Conservation (phyloP, 2,329 filamentous ascomycete genomes). For the Monilinia aucupariae region DNA sequence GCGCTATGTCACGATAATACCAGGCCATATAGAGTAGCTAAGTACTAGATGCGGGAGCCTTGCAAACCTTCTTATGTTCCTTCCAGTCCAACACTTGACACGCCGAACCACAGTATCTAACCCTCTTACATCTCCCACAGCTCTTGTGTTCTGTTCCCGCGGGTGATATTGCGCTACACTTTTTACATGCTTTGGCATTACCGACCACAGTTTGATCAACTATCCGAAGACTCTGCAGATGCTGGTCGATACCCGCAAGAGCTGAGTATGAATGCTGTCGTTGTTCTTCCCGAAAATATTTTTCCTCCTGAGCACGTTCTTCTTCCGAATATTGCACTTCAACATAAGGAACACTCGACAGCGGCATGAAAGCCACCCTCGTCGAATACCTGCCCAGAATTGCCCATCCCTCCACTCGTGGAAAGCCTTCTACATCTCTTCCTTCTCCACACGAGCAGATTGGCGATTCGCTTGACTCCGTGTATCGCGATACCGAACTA, state of each 20-base stretch:
- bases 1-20: no score
- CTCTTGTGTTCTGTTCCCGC: background rate
- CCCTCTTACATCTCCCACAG: background rate
- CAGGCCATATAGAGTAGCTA: no score
- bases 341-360: background rate
- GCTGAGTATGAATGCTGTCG: no score
- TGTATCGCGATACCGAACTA: background rate
- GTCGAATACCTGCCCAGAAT: background rate
- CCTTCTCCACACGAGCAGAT: background rate
- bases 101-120: background rate
- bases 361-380: background rate
- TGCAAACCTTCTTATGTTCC: background rate
- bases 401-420: background rate
- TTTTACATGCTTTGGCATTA: background rate
- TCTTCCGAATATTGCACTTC: background rate
- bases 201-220: no score
- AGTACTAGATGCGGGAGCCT: background rate
- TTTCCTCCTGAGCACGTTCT: no score
- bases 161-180: background rate
- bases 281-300: no score
- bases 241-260: background rate
- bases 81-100: constrained; percentile 10
- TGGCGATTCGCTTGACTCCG: background rate
- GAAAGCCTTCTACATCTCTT: background rate
- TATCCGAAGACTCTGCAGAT: background rate